Evolutionary conservation across 106 monocot species (phyloP), one percentile per base, ranked within the genome.

Genomic region (Acorus gramineus): DNA sequence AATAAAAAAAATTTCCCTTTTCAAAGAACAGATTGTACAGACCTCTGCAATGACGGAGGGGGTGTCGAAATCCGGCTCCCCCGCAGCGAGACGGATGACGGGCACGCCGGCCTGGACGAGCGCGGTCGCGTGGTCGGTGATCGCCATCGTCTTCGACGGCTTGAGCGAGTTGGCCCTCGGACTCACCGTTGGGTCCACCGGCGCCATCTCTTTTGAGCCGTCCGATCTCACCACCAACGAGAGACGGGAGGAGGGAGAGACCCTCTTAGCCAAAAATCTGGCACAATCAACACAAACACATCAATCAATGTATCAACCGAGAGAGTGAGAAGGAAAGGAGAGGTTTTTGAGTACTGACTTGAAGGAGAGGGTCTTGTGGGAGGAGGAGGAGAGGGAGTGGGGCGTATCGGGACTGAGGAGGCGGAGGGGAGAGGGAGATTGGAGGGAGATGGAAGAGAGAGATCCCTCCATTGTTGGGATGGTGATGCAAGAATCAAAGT

Each of bases 141-240:
- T 96, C 14, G 87, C 87, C 85, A 96, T 87, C 9, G 95, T 96
- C 74, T 96, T 96, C 3, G 95, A 96, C 2, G 95, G 95, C 53
- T 90, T 90, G 2, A 95, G 53, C 42, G 95, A 70, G 57, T 49
- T 85, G n/a, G 82, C 95, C 55, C 84, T 78, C n/a, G 95, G 95
- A 52, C 80, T 90, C 55, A 95, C 80, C 7, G 87, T 62, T 0
- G 61, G 13, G 74, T 95, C 95, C 9, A 89, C 65, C 2, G 77
- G 42, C 52, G 52, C 46, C 42, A 3, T 44, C 60, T 28, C 52
- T 54, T n/a, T 4, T 8, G 54, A 9, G 42, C 60, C 44, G 28
- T 10, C 46, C 4, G 45, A 7, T 66, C 48, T 12, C 47, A 28
- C 28, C 28, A 28, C 28, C 28, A 28, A 28, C 28, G 28, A 28